Base-by-base conservation (phyloP, 2,329 filamentous ascomycete genomes). In the Purpureocillium lavendulum region DNA sequence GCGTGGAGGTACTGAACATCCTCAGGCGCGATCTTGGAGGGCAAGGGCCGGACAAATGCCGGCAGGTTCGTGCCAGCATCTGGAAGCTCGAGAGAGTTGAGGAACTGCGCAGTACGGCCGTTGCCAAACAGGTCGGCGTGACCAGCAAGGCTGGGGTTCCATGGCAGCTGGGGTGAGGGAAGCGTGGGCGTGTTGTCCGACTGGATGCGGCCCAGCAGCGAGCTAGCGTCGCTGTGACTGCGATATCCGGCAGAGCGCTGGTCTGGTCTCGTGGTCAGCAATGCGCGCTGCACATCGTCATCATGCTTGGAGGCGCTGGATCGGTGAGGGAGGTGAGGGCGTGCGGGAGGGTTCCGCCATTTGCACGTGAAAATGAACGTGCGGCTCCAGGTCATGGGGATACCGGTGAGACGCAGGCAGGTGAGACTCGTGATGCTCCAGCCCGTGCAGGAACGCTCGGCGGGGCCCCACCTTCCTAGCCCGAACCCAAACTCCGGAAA, bases 1-100 rank as follows among this genome's bases (percentile, higher is more conserved):
- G 80, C 76, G 45, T 82, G 75, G 41, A 96, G 72, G 59, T 92
- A 95, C 41, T 80, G 74, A 44, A 94, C 76, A 64, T 96, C 89
- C 50, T 94, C 87, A 12, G 76, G 70, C 6, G 83, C 79, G 49
- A 95, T 83, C 54, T 82, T 83, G 33, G 75, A 62, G 1, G 88
- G 87, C 7, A 95, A 69, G 17, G 87, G 82, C 52, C 86, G 85
- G 54, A 96, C 80, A 55, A 87, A 96, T 26, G 64, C 62, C 30
- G 79, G 78, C 16, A 81, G 62, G 41, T 80, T 68, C 28, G 69
- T 48, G 30, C 49, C 49, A 49, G 54, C 52, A 54, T 70, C 68
- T 42, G 69, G 61, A 46, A 67, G 62, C 46, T 75, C 62, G 45
- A 73, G 64, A 47, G 73, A 63, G 47, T 55, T 64, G 40, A 67